Evolutionary conservation across 768 basidiomycete genomes (phyloP).

Genomic region (Suillus subluteus): DNA sequence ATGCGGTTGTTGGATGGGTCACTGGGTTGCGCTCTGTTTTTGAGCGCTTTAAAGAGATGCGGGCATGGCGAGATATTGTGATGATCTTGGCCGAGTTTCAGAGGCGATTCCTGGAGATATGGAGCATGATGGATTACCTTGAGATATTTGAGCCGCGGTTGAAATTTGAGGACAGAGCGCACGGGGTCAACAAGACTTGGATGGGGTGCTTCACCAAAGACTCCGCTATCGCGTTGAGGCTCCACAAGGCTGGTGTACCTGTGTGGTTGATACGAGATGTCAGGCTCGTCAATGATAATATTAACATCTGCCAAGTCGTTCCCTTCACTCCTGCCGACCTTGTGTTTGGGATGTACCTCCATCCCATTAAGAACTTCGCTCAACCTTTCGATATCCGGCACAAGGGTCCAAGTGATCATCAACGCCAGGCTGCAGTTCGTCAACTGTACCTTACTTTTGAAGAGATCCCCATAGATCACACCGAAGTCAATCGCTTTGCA

Average conservation of each 20-base stretch:
- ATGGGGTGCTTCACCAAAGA: conserved; percentile 10
- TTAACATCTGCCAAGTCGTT: not conserved
- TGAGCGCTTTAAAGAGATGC: not conserved
- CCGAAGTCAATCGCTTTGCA: not conserved
- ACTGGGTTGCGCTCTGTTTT: not conserved
- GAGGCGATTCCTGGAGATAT: not conserved
- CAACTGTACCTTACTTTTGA: not conserved
- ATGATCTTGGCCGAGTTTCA: conserved; percentile 5
- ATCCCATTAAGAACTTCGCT: not conserved
- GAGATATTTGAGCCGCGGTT: not conserved
- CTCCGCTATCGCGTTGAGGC: not conserved
- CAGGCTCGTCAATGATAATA: not conserved
- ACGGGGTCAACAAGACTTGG: not conserved
- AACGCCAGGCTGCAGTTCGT: not conserved
- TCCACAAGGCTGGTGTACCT: conserved; percentile 2
- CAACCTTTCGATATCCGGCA: not conserved
- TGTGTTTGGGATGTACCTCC: not conserved
- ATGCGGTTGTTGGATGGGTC: not conserved
- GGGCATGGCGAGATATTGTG: not conserved
- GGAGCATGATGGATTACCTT: not conserved
- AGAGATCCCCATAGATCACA: not conserved
- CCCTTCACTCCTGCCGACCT: not conserved
- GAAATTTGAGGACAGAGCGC: not conserved
- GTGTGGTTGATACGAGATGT: not conserved
- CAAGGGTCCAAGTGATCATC: not conserved